Base-by-base conservation (phyloP, 2,329 filamentous ascomycete species). In the Leptographium flavum region DNA sequence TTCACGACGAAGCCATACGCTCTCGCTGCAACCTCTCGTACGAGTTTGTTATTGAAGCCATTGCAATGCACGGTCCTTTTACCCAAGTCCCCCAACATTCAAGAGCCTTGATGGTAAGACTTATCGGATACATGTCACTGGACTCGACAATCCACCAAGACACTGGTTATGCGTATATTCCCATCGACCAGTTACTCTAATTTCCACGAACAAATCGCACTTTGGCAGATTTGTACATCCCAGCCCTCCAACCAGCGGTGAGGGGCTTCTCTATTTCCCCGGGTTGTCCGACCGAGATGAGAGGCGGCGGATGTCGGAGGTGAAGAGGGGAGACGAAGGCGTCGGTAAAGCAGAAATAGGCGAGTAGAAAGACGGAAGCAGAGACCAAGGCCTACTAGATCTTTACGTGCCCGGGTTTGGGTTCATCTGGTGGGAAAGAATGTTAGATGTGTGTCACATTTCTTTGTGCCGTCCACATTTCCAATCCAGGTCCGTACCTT, bases 401-500 rank as follows among this genome's bases (percentile, higher is more conserved):
- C 19, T 38, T 50, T 54, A 54, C 33, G 52, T 19, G 42, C 45
- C 46, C 35, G 52, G 52, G 50, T 51, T 54, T 45, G 52, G 50
- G 52, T 54, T 54, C 52, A 54, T 54, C 52, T 53, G 41, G 3
- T 13, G 14, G 39, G 5, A 38, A 15, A 39, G 17, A 25, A 39
- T n/a, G n/a, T n/a, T n/a, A 35, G 23, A 17, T 30, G 15, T 23
- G 21, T 11, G 21, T 43, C 31, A 17, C 15, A 30, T 8, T 2
- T 33, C 8, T 27, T 36, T 39, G 14, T 13, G 23, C 7, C 10
- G 19, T 6, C 14, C n/a, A 9, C 27, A 3, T 28, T 28, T 28
- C 3, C 5, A 28, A 7, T 3, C 8, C 13, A 7, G 3, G 4
- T 17, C 55, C 72, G 63, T 69, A 92, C 87, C 87, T 95, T 95